Base-by-base conservation (phyloP, 352 stramenopile species). In the Phytophthora chlamydospora region DNA sequence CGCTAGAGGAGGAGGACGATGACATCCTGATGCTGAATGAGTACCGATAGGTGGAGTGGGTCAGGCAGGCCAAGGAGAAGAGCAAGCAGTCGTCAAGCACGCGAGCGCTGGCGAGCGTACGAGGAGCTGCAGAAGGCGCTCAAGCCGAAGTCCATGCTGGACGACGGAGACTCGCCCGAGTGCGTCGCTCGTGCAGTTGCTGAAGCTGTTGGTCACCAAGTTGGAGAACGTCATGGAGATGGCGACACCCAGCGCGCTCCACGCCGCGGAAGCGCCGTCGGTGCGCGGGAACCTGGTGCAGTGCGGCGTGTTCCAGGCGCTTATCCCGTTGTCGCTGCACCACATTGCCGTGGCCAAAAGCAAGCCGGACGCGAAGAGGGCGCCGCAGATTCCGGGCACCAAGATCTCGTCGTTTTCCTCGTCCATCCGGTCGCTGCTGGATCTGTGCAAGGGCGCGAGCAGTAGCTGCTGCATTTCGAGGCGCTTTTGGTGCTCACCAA, bases 401-500 rank as follows among this genome's bases (percentile, higher is more conserved):
- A 99, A 93, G 33, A 99, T 77, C 39, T 75, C 85, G n/a, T 83
- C 83, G 36, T 54, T 95, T 1, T 83, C 95, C 35, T 95, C 84
- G 52, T 87, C 73, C 0, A 87, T 94, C 33, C 68, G 77, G 14
- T 81, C 87, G 21, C 78, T 99, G 39, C 78, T 99, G 10, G 85
- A 97, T 60, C 58, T 99, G 50, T 97, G 97, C 54, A 97, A 97
- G 63, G 89, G 98, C 12, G 98, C n/a, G n/a, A n/a, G n/a, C n/a
- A n/a, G n/a, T n/a, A 98, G 49, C 95, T 94, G 46, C 59, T 94
- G 32, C 83, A 96, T 62, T 97, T 97, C 19, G 87, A 99, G 71
- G 93, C 95, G 17, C 77, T 99, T 14, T 88, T 99, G 79, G 92
- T 96, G 14, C 77, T 99, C 7, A 99, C 97, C 1, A 99, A 99